These are phyloP conservation scores for Phaeosphaeria sp. DNA, from an alignment of 2,329 filamentous ascomycete species.

Conservation along the genomic window DNA sequence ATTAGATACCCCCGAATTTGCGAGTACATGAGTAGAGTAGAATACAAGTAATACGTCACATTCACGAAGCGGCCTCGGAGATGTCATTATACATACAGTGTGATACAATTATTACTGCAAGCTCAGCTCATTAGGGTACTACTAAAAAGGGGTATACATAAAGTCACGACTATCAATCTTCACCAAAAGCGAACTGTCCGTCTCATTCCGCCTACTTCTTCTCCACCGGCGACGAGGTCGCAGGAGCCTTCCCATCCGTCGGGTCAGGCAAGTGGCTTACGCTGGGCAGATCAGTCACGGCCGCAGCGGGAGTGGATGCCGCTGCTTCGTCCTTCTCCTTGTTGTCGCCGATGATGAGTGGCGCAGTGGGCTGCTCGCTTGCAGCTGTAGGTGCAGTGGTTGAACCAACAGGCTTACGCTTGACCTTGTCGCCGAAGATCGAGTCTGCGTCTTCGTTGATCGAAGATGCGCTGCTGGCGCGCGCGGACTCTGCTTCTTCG, in stretches of 20 bases:
- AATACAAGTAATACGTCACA: too few species aligned
- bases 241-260: slow-evolving; percentile 20
- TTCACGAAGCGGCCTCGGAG: background rate
- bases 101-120: background rate
- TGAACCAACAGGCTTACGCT: slow-evolving; percentile 5
- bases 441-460: slow-evolving; percentile 39
- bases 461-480: slow-evolving; percentile 39
- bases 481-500: slow-evolving; percentile 36
- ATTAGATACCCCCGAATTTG: background rate
- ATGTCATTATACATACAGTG: background rate
- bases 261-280: slow-evolving; percentile 48
- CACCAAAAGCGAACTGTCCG: slow-evolving; percentile 8
- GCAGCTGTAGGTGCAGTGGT: background rate
- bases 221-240: slow-evolving; percentile 12
- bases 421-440: slow-evolving; percentile 34
- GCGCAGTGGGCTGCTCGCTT: slow-evolving; percentile 20
- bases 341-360: slow-evolving; percentile 39
- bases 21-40: too few species aligned
- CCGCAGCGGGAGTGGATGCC: slow-evolving; percentile 17
- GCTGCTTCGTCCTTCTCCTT: slow-evolving; percentile 25
- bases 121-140: background rate
- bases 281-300: slow-evolving; percentile 43
- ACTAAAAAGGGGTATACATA: slow-evolving; percentile 4
- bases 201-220: slow-evolving; percentile 10
- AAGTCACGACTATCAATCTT: slow-evolving; percentile 22